phyloP scores from a whole-genome alignment of 768 basidiomycete genomes.

The Fibroporia radiculosa region DNA sequence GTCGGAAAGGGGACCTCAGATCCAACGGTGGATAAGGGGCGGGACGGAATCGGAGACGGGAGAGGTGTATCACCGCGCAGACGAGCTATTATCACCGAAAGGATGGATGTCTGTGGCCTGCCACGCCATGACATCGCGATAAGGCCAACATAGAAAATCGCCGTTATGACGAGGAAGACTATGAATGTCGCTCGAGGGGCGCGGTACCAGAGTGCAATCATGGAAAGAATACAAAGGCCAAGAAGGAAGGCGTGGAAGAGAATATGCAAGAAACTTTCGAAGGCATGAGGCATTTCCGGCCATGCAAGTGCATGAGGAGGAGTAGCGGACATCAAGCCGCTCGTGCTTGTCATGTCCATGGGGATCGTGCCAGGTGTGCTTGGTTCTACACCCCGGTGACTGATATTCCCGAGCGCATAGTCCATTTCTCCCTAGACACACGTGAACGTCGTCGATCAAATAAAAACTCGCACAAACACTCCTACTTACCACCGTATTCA shows the following conservation, averaged over 20 bases:
- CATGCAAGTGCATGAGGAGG: constrained; percentile 16
- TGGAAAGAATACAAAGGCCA: constrained; percentile 47
- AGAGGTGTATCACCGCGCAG: constrained; percentile 29
- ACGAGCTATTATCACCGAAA: constrained; percentile 41
- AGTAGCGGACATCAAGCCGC: constrained; percentile 26
- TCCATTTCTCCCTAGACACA: constrained; percentile 61
- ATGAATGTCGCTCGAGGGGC: constrained; percentile 50
- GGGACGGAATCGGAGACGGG: constrained; percentile 29
- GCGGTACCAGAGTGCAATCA: constrained; percentile 51
- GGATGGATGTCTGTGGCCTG: constrained; percentile 47
- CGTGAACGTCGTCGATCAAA: constrained; percentile 6
- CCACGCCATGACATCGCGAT: constrained; percentile 50
- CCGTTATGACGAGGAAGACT: constrained; percentile 56
- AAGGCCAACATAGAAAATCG: constrained; percentile 49
- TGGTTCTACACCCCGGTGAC: constrained; percentile 35
- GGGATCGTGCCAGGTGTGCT: constrained; percentile 44
- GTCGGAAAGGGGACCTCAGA: constrained; percentile 38
- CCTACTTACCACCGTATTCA: constrained; percentile 59
- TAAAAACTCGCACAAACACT: constrained; percentile 1
- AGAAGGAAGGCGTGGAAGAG: constrained; percentile 52
- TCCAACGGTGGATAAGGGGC: constrained; percentile 32
- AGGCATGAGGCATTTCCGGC: constrained; percentile 30
- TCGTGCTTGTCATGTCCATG: constrained; percentile 36
- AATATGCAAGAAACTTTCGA: constrained; percentile 36
- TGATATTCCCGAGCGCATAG: constrained; percentile 53